A percentile compares a stretch with the other conserved stretches of the same genome.
Conservation (phyloP, 2,329 filamentous ascomycete genomes). For the Microcyclosporella mali region DNA sequence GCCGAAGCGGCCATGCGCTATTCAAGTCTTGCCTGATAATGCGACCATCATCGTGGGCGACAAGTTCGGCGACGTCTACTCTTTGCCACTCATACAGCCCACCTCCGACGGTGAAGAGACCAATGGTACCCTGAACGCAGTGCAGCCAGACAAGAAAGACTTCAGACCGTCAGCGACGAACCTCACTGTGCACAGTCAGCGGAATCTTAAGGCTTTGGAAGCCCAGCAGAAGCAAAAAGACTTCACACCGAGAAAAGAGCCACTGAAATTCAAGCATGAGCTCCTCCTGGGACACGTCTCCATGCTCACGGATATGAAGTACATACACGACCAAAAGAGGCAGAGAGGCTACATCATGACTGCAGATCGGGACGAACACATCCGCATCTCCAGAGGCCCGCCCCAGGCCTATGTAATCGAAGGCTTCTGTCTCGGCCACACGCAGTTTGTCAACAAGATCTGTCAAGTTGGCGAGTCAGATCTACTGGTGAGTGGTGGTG, state of each 20-base stretch:
- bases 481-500: conserved; percentile 78
- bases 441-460: conserved; percentile 73
- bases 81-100: conserved; percentile 61
- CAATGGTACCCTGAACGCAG: conserved; percentile 14
- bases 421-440: conserved; percentile 81
- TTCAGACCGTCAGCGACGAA: conserved; percentile 50
- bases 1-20: conserved; percentile 80
- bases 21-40: conserved; percentile 63
- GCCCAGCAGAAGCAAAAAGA: conserved; percentile 48
- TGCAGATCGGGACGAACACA: conserved; percentile 71
- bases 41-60: conserved; percentile 75
- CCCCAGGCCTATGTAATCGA: conserved; percentile 87
- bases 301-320: conserved; percentile 72
- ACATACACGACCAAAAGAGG: conserved; percentile 42
- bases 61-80: conserved; percentile 96
- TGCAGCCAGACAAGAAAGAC: conserved; percentile 16
- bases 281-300: conserved; percentile 90
- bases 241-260: conserved; percentile 41
- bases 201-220: conserved; percentile 53
- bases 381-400: conserved; percentile 74
- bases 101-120: conserved; percentile 28
- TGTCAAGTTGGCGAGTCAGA: conserved; percentile 55
- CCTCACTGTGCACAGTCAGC: conserved; percentile 56
- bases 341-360: conserved; percentile 58
- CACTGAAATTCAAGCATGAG: conserved; percentile 61